Conservation (phyloP, 805 yeast genomes). For the Yamadazyma takamatsuzukensis region DNA sequence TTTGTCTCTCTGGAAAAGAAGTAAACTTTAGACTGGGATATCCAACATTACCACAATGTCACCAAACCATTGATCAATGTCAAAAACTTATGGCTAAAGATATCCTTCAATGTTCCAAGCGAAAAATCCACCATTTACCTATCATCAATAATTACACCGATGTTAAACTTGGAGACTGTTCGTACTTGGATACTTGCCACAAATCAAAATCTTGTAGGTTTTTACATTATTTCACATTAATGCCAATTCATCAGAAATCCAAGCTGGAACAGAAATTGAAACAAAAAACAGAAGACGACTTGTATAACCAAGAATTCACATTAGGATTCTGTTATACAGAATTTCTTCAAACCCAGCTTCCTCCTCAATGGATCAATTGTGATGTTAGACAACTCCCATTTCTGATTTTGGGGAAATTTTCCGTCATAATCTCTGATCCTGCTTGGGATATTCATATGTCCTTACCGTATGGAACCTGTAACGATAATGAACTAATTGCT, state of each 20-base stretch:
- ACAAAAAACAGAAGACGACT: conserved; percentile 11
- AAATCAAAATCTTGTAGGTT: conserved; percentile 77
- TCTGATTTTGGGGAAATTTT: conserved; percentile 69
- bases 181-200: conserved; percentile 91
- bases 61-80: conserved; percentile 13
- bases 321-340: conserved; percentile 46
- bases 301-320: conserved; percentile 36
- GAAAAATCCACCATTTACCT: conserved; percentile 28
- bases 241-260: conserved; percentile 25
- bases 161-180: conserved; percentile 75
- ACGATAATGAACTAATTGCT: conserved; percentile 67
- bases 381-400: conserved; percentile 77
- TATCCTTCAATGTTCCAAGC: conserved; percentile 19
- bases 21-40: conserved; percentile 9
- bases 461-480: conserved; percentile 70
- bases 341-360: conserved; percentile 31
- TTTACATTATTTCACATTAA: conserved; percentile 64
- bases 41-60: conserved; percentile 11
- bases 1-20: conserved; percentile 20
- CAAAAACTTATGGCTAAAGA: conserved; percentile 15
- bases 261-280: conserved; percentile 3
- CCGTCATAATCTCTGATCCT: conserved; percentile 84
- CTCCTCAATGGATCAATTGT: conserved; percentile 85
- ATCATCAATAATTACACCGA: conserved; percentile 56
- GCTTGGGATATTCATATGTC: conserved; percentile 97